Evolutionary conservation across 2,329 filamentous ascomycete species (phyloP), one percentile per base, ranked within the genome.

Genomic region (Neopestalotiopsis clavispora): DNA sequence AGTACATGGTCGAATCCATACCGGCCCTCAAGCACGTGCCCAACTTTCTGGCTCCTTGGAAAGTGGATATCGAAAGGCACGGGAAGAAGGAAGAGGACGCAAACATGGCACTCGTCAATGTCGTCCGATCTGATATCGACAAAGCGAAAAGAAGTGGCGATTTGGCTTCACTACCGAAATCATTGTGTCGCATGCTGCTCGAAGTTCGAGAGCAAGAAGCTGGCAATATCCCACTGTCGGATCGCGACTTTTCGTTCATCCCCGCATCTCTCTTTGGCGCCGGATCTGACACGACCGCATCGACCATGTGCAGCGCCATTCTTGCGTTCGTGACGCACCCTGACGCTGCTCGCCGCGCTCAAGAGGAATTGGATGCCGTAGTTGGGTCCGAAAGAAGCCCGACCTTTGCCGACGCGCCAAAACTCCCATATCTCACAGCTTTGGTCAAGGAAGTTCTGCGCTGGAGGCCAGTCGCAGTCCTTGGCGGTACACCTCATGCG

Each of bases 381-480:
- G 79, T 90, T 2, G 87, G 87, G 1, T 71, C 77, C 0, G 68
- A 79, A 12, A 80, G 87, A 2, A 79, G 83, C 9, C 87, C 87
- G 0, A 76, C 74, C 20, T 85, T 83, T 74, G 80, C 84, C 40
- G 87, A 90, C 72, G 79, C 81, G 28, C 76, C 79, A 0, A 75
- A 78, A 3, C 74, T 90, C 9, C 86, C 87, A 0, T 90, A 90
- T 72, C 74, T 89, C 40, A 80, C 82, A 23, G 85, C 84, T 1
- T 80, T 87, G 13, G 81, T 89, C 20, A 88, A 89, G 69, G 88
- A 91, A 70, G 81, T 85, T 1, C 76, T 89, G 12, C 82, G 88
- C 2, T 89, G 87, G 86, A 81, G 86, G 4, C 85, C 87, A 0
- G 83, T 87, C 0, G 82, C 83, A 12, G 84, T 85, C 58, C 82